Base-by-base conservation (phyloP, 164 flowering plant genomes). In the Kalanchoe fedtschenkoi region DNA sequence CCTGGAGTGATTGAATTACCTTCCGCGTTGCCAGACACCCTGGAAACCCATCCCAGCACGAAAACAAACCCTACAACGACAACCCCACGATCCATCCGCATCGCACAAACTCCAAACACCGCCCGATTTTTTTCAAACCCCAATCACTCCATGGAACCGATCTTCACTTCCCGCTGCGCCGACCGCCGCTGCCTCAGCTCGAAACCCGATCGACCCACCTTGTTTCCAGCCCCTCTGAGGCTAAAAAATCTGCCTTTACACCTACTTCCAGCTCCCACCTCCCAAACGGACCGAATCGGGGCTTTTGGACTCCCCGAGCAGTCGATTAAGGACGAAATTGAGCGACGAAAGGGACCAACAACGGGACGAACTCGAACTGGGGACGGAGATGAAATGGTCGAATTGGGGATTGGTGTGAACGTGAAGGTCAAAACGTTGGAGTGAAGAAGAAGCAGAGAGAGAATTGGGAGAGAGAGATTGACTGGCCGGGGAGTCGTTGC, bases 21-120 rank as follows among this genome's bases (percentile, higher is more conserved):
- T 80, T 80, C 84, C 11, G 77, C 65, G 60, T 78, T 80, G 28
- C 71, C 71, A 46, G 74, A 60, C 43, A 71, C 74, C 14, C 64
- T 51, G 11, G 58, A 44, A 11, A 72, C 54, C 34, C 60, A 69
- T 42, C 33, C 57, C 24, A 73, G 58, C 30, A 69, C 56, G 42
- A 72, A 37, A 68, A 75, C 33, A 33, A 71, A 54, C 69, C 72
- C 71, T 13, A 69, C 39, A 15, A 71, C 44, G 51, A 64, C 38
- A 58, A 0, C 33, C 10, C 61, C 28, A 9, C 32, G 56, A 51
- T 51, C 56, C 32, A 51, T 11, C 56, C 24, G 26, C 56, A 51
- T 51, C 32, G 13, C 14, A 26, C 56, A 17, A 51, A 51, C 56
- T 17, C 46, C 30, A 26, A 51, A 51, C 9, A 11, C 16, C 56